Base-by-base conservation (phyloP, 768 basidiomycete species). In the Hirschioporus abietinus region DNA sequence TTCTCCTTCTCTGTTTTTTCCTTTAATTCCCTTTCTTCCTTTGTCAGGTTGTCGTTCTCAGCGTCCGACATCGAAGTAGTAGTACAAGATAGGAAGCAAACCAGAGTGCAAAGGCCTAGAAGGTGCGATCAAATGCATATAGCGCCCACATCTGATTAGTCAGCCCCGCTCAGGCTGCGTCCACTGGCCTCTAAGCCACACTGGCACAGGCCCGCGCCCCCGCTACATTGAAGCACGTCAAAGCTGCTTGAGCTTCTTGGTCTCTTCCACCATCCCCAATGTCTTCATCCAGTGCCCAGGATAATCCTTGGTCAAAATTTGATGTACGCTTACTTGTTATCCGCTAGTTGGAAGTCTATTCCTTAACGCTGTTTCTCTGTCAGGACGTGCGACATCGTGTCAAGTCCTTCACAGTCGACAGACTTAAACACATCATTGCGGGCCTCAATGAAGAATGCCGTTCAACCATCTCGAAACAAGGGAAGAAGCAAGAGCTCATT, bases 401-500 rank as follows among this genome's bases (percentile, higher is more conserved):
- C 74, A 86, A 84, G 77, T 82, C 81, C 75, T 90, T 93, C 77
- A 95, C 92, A 7, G 93, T 95, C 69, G 92, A 93, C 76, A 87
- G 82, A 77, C 85, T 95, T 69, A 94, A 95, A 76, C 88, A 90
- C 74, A 91, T 95, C 71, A 80, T 95, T 66, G 76, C 81, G 52
- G 89, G 88, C 26, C 81, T 94, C 70, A 93, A 92, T 78, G 90
- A 91, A 42, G 88, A 92, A 75, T 93, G 92, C 73, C 78, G 78
- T 64, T 84, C 86, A 4, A 82, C 83, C 70, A 79, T 93, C 30
- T 80, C 84, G 65, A 92, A 91, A 76, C 83, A 90, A 12, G 93
- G 93, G 27, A 93, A 91, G 80, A 95, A 95, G 74, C 90, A 92
- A 71, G 93, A 94, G 35, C 84, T 94, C 61, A 92, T 93, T 73